Percentiles rank a stretch among this genome's conserved stretches.
phyloP scores from a whole-genome alignment of 495 filamentous ascomycete genomes.

The Aspergillus carlsbadensis region DNA sequence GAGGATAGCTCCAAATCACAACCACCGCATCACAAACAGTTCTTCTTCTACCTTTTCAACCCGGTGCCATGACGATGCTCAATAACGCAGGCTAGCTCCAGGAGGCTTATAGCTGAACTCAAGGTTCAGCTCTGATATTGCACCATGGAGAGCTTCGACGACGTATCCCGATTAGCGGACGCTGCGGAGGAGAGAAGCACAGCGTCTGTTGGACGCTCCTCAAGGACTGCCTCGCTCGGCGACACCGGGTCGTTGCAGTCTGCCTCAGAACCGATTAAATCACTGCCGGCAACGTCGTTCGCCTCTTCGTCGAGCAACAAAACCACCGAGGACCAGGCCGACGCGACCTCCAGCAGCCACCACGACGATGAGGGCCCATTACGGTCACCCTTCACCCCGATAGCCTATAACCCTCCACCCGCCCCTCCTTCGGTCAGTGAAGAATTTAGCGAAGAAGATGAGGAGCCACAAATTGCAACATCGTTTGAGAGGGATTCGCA shows the following conservation, averaged over 20 bases:
- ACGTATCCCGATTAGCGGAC: conserved; percentile 25
- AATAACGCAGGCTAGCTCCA: neutral
- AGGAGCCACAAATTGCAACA: conserved; percentile 42
- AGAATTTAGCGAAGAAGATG: conserved; percentile 35
- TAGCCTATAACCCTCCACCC: conserved; percentile 26
- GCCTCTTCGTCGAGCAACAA: conserved; percentile 17
- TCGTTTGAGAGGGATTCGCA: conserved; percentile 45
- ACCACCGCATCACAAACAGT: neutral
- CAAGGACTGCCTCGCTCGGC: conserved; percentile 17
- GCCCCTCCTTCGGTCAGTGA: conserved; percentile 24
- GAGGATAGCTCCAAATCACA: neutral
- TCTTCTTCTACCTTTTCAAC: too few species aligned
- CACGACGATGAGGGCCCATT: conserved; percentile 21
- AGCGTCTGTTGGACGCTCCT: conserved; percentile 13
- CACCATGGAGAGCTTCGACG: conserved; percentile 43
- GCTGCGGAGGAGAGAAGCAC: conserved; percentile 13
- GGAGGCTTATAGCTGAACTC: neutral
- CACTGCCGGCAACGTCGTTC: conserved; percentile 15
- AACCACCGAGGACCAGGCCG: conserved; percentile 13
- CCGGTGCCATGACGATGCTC: too few species aligned
- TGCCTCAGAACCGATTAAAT: conserved; percentile 2
- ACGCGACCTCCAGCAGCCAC: conserved; percentile 2
- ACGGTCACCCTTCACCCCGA: conserved; percentile 19
- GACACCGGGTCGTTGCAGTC: conserved; percentile 17
- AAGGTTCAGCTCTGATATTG: neutral